A percentile compares a stretch with the other conserved stretches of the same genome.
phyloP scores from a whole-genome alignment of 257 asterid genomes.

The Petrea volubilis region DNA sequence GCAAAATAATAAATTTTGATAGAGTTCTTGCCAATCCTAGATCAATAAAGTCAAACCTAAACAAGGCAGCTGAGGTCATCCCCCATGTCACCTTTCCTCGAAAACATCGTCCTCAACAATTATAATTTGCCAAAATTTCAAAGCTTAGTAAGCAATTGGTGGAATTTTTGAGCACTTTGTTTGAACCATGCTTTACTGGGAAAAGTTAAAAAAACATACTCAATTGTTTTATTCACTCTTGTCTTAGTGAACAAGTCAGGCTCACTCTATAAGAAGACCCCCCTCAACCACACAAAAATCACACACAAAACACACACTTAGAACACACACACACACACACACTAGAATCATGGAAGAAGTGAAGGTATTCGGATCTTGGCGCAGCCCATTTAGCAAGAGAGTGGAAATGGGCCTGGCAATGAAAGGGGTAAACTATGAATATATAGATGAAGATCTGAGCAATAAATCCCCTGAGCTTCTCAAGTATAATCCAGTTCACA shows the following conservation, averaged over 20 bases:
- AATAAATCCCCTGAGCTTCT: slow-evolving; percentile 35
- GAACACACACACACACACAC: neutral
- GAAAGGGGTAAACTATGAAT: slow-evolving; percentile 23
- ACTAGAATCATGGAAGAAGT: slow-evolving; percentile 40
- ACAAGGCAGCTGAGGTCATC: neutral
- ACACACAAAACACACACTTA: neutral
- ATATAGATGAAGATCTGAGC: slow-evolving; percentile 1
- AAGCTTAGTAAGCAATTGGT: no score
- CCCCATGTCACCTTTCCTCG: neutral
- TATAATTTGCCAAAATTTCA: no score
- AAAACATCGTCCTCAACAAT: neutral
- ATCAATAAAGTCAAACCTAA: neutral
- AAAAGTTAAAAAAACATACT: no score
- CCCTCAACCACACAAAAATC: neutral
- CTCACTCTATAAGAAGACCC: slow-evolving; percentile 11
- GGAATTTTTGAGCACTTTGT: no score
- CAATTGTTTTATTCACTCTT: neutral
- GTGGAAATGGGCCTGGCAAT: slow-evolving; percentile 19
- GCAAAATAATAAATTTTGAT: no score
- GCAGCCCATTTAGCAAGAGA: slow-evolving; percentile 9
- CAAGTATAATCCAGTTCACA: slow-evolving; percentile 44
- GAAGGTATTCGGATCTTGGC: slow-evolving; percentile 38
- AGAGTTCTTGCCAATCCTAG: neutral
- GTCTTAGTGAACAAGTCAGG: neutral
- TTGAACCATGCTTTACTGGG: no score